Conservation (phyloP, 495 filamentous ascomycete species). For the Xylaria telfairii region DNA sequence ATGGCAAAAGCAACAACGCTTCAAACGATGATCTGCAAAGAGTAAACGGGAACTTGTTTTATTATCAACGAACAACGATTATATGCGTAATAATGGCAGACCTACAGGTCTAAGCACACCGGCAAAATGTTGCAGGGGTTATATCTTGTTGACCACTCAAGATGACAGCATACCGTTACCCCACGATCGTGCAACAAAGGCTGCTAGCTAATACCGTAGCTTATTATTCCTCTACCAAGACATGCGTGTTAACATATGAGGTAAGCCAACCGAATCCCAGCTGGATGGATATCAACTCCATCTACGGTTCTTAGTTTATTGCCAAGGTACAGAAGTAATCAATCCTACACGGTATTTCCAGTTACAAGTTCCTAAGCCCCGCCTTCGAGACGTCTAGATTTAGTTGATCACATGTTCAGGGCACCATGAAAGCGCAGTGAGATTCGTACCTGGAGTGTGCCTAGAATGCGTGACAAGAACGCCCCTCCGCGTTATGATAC, state of each 20-base stretch:
- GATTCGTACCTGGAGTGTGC: neutral
- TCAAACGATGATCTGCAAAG: neutral
- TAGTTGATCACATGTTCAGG: slow-evolving; percentile 12
- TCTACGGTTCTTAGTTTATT: neutral
- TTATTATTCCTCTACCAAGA: neutral
- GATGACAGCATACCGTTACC: neutral
- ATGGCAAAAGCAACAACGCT: neutral
- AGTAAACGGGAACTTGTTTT: neutral
- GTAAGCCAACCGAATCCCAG: neutral
- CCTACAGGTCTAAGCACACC: neutral
- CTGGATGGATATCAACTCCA: neutral
- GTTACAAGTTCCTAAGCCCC: neutral
- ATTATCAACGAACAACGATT: neutral
- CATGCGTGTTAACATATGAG: neutral
- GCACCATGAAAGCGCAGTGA: neutral
- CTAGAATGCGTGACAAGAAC: slow-evolving; percentile 4
- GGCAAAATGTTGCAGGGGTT: neutral
- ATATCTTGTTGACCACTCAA: neutral
- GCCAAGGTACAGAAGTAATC: neutral
- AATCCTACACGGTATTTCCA: neutral
- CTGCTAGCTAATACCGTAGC: neutral
- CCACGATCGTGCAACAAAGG: slow-evolving; percentile 10
- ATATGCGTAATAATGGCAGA: neutral
- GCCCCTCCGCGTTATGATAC: slow-evolving; percentile 12
- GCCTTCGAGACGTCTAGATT: neutral